These are phyloP conservation scores for Helianthus tuberosus DNA, from an alignment of 129 eudicot genomes.

Conservation along the genomic window DNA sequence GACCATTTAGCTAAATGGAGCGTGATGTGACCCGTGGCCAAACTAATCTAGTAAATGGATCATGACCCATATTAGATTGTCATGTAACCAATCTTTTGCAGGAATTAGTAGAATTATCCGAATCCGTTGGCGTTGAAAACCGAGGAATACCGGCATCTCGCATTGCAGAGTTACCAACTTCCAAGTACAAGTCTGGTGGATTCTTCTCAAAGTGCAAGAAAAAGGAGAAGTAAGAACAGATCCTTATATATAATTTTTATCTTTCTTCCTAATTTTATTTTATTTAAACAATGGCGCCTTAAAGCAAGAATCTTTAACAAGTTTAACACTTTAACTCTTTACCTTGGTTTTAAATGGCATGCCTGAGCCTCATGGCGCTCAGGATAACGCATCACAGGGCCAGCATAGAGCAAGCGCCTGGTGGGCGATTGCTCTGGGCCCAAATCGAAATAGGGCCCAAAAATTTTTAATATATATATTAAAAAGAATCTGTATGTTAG, in stretches of 20 bases:
- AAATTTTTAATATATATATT: too few relatives aligned
- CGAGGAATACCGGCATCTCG: conserved; percentile 56
- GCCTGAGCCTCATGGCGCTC: too few relatives aligned
- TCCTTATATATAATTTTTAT: not conserved
- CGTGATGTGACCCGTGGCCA: not conserved
- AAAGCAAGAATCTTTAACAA: not conserved
- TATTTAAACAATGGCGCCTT: not conserved
- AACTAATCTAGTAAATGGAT: not conserved
- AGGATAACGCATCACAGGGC: too few relatives aligned
- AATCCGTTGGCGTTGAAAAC: conserved; percentile 62
- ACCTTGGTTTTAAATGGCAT: too few relatives aligned
- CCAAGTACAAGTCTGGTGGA: conserved; percentile 53
- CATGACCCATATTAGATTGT: not conserved
- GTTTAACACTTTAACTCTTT: not conserved
- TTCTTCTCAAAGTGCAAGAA: conserved; percentile 62
- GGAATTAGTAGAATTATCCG: conserved; percentile 65
- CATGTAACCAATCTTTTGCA: conserved; percentile 23
- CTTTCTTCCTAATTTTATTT: not conserved
- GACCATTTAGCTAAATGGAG: not conserved
- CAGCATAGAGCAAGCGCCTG: too few relatives aligned
- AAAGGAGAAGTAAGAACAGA: conserved; percentile 42
- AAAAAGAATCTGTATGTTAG: too few relatives aligned
- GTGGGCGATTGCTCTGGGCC: too few relatives aligned
- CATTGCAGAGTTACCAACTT: conserved; percentile 61
- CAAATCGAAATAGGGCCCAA: too few relatives aligned